phyloP scores from a whole-genome alignment of 768 basidiomycete genomes.

The Tricholoma sp. region DNA sequence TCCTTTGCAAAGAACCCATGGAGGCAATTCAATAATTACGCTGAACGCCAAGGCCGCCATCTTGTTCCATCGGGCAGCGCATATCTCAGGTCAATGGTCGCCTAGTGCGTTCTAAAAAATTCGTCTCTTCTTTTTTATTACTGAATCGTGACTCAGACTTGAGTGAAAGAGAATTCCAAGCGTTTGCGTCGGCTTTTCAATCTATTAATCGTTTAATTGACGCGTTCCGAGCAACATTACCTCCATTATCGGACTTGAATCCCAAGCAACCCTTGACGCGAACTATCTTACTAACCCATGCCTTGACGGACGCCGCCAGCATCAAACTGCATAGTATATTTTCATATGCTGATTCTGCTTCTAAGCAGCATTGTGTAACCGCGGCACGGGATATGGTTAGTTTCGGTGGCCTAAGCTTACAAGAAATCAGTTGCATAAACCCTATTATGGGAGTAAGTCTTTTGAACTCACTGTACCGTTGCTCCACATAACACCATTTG shows the following conservation, averaged over 20 bases:
- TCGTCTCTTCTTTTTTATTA: neutral
- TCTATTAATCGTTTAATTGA: constrained; percentile 44
- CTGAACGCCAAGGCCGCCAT: constrained; percentile 51
- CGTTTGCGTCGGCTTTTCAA: constrained; percentile 38
- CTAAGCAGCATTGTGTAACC: constrained; percentile 37
- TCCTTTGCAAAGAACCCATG: constrained; percentile 22
- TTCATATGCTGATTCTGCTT: constrained; percentile 35
- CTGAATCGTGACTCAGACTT: constrained; percentile 26
- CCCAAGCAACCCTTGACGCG: constrained; percentile 30
- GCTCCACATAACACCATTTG: constrained; percentile 5
- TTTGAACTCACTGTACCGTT: constrained; percentile 3
- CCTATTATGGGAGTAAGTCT: constrained; percentile 49
- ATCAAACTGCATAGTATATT: constrained; percentile 51
- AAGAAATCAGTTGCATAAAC: constrained; percentile 36
- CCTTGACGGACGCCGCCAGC: constrained; percentile 41
- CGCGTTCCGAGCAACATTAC: constrained; percentile 30
- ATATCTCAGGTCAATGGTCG: constrained; percentile 44
- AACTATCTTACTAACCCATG: constrained; percentile 40
- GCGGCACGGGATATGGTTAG: constrained; percentile 40
- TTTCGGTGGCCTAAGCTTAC: constrained; percentile 33
- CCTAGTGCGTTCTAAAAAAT: constrained; percentile 27
- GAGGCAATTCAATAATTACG: constrained; percentile 33
- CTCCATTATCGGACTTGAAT: constrained; percentile 25
- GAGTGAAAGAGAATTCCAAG: constrained; percentile 34
- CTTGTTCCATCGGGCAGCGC: constrained; percentile 53